Evolutionary conservation across 257 asterid genomes (phyloP).

Genomic region (Plectranthus barbatus): DNA sequence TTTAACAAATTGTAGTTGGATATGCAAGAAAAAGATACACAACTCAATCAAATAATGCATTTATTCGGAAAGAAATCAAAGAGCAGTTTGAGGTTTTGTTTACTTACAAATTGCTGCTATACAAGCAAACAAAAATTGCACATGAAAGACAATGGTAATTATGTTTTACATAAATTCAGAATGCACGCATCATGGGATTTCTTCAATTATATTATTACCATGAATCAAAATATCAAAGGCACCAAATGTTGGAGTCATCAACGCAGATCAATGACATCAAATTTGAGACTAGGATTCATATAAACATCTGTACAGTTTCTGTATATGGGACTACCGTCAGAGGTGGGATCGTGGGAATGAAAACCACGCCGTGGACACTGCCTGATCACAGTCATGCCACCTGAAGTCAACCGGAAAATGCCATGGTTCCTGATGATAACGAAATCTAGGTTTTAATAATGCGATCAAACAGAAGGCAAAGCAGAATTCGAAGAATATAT

Average conservation of each 20-base stretch:
- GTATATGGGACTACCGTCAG: slow-evolving; percentile 88
- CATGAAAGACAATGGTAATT: background rate
- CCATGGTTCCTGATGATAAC: slow-evolving; percentile 59
- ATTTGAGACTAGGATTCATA: slow-evolving; percentile 67
- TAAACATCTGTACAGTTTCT: slow-evolving; percentile 89
- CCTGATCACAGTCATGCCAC: slow-evolving; percentile 89
- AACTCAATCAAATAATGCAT: background rate
- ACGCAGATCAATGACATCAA: slow-evolving; percentile 84
- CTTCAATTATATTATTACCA: slow-evolving; percentile 10
- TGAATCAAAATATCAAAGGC: slow-evolving; percentile 8
- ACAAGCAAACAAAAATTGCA: background rate
- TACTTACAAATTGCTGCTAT: background rate
- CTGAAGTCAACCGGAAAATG: slow-evolving; percentile 79
- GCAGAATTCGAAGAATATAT: background rate
- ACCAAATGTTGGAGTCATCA: slow-evolving; percentile 22
- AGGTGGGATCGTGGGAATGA: slow-evolving; percentile 86
- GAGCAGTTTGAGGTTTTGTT: background rate
- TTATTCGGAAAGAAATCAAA: background rate
- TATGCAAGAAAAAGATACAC: background rate
- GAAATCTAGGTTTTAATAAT: background rate
- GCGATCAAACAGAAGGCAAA: background rate
- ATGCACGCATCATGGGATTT: background rate
- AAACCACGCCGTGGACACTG: slow-evolving; percentile 93
- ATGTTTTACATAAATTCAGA: background rate
- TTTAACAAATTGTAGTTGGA: background rate